A percentile compares a stretch with the other conserved stretches of the same genome.
Conservation (phyloP, 768 basidiomycete species). For the Mycena olivaceomarginata region DNA sequence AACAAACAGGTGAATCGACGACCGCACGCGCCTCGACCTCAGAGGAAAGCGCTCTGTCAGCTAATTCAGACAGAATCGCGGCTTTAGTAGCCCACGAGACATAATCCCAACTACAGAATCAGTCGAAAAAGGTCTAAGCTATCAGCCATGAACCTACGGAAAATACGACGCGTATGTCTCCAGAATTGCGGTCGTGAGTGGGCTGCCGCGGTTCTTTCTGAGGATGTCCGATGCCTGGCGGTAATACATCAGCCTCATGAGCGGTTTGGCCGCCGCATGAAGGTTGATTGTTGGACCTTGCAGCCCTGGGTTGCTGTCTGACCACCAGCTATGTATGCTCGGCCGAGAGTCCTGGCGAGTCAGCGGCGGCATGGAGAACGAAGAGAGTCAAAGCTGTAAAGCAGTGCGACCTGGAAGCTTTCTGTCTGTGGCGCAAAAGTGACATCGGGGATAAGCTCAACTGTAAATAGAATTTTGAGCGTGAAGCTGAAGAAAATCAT, state of each 20-base stretch:
- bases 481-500: too few species aligned
- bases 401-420: too few species aligned
- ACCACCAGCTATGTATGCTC: not conserved
- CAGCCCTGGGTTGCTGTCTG: not conserved
- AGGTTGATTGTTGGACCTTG: not conserved
- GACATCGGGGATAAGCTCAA: not conserved
- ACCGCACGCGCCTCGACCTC: not conserved
- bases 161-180: conserved; percentile 2
- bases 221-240: not conserved
- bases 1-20: not conserved
- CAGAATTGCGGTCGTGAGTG: not conserved
- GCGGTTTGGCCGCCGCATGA: conserved; percentile 1
- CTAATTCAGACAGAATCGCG: not conserved
- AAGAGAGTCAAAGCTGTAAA: not conserved
- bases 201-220: not conserved
- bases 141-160: not conserved
- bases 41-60: not conserved
- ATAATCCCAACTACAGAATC: not conserved
- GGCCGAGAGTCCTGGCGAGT: not conserved
- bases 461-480: too few species aligned
- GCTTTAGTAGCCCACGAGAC: not conserved
- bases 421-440: not conserved
- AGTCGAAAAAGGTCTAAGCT: not conserved
- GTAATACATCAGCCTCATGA: not conserved
- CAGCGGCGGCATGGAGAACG: not conserved